Conservation (phyloP, 1,139 yeast species). For the Hyphopichia khmerensis region DNA sequence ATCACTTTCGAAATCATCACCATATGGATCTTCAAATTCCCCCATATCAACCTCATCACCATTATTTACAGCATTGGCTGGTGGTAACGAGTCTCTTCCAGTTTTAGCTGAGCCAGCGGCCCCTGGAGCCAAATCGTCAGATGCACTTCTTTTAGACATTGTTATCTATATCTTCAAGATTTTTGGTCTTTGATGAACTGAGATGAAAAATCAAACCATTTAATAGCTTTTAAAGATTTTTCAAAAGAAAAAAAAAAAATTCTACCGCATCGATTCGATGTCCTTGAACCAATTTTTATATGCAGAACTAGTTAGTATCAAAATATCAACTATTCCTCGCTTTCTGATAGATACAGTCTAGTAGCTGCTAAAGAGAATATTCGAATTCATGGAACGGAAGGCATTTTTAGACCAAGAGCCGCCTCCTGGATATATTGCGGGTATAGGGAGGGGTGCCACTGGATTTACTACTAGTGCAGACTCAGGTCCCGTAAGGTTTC, state of each 20-base stretch:
- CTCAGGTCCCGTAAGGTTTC: slow-evolving; percentile 50
- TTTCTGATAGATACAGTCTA: too few species aligned
- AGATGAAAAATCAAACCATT: too few species aligned
- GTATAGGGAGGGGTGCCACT: slow-evolving; percentile 92
- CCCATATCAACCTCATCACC: slow-evolving; percentile 68
- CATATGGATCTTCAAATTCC: slow-evolving; percentile 90
- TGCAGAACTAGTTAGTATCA: too few species aligned
- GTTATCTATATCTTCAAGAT: not conserved
- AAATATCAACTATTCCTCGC: too few species aligned
- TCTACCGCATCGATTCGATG: not conserved
- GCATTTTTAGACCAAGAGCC: slow-evolving; percentile 84
- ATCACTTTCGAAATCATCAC: slow-evolving; percentile 93
- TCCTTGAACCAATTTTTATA: too few species aligned
- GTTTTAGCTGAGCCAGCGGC: slow-evolving; percentile 32
- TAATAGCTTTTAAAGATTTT: not conserved
- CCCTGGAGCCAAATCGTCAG: slow-evolving; percentile 34
- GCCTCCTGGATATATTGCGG: slow-evolving; percentile 89
- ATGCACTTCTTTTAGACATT: slow-evolving; percentile 65
- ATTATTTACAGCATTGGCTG: slow-evolving; percentile 19
- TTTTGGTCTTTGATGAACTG: too few species aligned
- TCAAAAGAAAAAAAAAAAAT: not conserved
- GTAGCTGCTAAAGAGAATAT: too few species aligned
- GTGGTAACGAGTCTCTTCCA: slow-evolving; percentile 27
- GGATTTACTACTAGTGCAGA: slow-evolving; percentile 89
- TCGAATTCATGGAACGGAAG: slow-evolving; percentile 41